Evolutionary conservation across 2,329 filamentous ascomycete genomes (phyloP).

Genomic region (Monosporascus sp.): DNA sequence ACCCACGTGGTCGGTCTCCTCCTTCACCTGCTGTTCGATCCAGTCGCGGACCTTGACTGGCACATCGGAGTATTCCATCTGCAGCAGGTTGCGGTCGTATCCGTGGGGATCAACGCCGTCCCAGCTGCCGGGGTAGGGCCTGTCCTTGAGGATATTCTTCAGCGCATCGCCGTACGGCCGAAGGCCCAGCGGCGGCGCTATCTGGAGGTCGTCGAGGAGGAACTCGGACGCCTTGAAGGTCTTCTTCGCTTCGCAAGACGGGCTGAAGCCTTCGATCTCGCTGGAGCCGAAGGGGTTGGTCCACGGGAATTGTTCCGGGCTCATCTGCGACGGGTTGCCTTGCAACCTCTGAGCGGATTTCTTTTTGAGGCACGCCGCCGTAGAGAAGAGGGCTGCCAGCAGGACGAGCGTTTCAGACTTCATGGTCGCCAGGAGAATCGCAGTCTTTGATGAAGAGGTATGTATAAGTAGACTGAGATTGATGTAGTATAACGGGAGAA

Average conservation of each 20-base stretch:
- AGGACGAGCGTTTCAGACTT: not conserved
- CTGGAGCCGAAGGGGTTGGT: constrained; percentile 31
- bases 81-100: constrained; percentile 40
- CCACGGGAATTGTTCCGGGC: constrained; percentile 30
- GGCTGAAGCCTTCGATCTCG: constrained; percentile 24
- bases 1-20: constrained; percentile 28
- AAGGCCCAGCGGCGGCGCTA: constrained; percentile 33
- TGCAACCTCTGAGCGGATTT: not conserved
- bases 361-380: not conserved
- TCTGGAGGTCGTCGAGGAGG: constrained; percentile 38
- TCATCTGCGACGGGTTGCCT: not conserved
- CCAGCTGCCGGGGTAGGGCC: constrained; percentile 48
- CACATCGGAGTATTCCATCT: constrained; percentile 40
- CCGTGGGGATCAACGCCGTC: constrained; percentile 47
- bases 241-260: constrained; percentile 29
- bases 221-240: constrained; percentile 36
- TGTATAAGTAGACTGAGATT: not conserved
- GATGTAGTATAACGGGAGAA: not conserved
- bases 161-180: constrained; percentile 34
- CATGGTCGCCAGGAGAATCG: not conserved
- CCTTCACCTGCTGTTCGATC: constrained; percentile 40
- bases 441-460: no score
- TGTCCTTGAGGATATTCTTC: constrained; percentile 33
- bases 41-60: constrained; percentile 41
- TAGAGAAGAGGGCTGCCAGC: not conserved